Percentiles rank a stretch among this genome's conserved stretches.
These are phyloP conservation scores for Rubroshorea leprosula DNA, from an alignment of 345 rosid genomes.

Conservation along the genomic window DNA sequence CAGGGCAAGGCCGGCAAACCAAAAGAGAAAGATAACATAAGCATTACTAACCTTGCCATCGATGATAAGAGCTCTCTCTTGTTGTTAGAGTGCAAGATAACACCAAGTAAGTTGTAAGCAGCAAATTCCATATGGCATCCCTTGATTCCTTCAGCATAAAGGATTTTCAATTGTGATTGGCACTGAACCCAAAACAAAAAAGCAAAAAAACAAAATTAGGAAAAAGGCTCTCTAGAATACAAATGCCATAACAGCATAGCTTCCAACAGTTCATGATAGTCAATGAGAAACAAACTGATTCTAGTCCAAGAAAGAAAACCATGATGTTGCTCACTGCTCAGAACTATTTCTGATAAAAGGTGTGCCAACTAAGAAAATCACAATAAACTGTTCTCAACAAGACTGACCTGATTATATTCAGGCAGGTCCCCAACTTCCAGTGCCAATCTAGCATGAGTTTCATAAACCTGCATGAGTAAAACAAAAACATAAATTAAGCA, in stretches of 20 bases:
- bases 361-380: neutral
- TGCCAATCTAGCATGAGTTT: constrained; percentile 97
- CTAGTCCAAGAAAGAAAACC: too few relatives aligned
- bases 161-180: constrained; percentile 86
- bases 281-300: too few relatives aligned
- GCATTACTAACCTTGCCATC: constrained; percentile 75
- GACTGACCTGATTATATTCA: constrained; percentile 92
- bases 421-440: constrained; percentile 88
- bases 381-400: constrained; percentile 2
- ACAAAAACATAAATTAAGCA: constrained; percentile 9
- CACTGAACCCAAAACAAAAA: constrained; percentile 52
- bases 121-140: constrained; percentile 91
- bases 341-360: neutral
- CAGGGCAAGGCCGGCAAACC: too few relatives aligned
- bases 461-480: constrained; percentile 68
- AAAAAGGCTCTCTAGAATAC: neutral
- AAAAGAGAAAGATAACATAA: neutral
- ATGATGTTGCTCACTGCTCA: too few relatives aligned
- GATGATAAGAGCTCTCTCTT: constrained; percentile 76
- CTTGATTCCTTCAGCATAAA: constrained; percentile 87
- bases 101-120: constrained; percentile 85
- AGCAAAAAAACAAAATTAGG: too few relatives aligned
- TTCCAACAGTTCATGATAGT: neutral
- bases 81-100: constrained; percentile 82
- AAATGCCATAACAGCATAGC: too few relatives aligned